Evolutionary conservation across 2,329 filamentous ascomycete species (phyloP).

Genomic region (Stachybotrys chartarum): DNA sequence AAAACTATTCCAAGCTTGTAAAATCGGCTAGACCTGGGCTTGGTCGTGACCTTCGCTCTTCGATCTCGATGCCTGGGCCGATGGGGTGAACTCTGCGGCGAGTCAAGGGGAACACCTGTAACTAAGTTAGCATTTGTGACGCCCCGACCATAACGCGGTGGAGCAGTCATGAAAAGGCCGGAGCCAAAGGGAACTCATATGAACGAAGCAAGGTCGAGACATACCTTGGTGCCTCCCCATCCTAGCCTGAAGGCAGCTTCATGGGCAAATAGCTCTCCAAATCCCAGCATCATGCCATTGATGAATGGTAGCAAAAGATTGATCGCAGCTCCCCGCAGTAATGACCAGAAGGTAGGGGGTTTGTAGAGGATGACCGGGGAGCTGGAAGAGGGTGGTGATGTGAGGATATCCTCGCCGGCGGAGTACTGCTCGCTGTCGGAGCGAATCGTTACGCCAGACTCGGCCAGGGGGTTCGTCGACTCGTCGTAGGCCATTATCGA

Average conservation of each 20-base stretch:
- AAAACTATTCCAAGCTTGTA: constrained; percentile 56
- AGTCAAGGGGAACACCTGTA: constrained; percentile 49
- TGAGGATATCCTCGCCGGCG: constrained; percentile 52
- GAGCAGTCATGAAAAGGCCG: not conserved
- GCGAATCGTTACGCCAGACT: constrained; percentile 69
- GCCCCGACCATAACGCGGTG: not conserved
- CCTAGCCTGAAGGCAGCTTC: constrained; percentile 89
- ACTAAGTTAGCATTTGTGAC: constrained; percentile 6
- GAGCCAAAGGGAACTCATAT: not conserved
- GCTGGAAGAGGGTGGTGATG: constrained; percentile 54
- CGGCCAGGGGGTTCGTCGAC: constrained; percentile 49
- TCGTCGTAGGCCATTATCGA: constrained; percentile 47
- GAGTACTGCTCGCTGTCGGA: constrained; percentile 83
- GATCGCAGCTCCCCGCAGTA: constrained; percentile 84
- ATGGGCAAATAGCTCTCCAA: constrained; percentile 94
- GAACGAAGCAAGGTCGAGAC: constrained; percentile 12
- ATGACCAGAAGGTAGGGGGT: constrained; percentile 78
- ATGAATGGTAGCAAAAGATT: constrained; percentile 94
- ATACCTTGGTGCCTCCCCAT: constrained; percentile 90
- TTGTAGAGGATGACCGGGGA: constrained; percentile 78
- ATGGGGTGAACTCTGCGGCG: constrained; percentile 59
- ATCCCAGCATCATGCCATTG: constrained; percentile 97
- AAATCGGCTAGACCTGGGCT: constrained; percentile 56
- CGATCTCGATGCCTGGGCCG: constrained; percentile 77
- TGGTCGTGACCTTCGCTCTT: constrained; percentile 55